Evolutionary conservation across 139 green algal genomes (phyloP).

Genomic region (Edaphochlamys debaryana): DNA sequence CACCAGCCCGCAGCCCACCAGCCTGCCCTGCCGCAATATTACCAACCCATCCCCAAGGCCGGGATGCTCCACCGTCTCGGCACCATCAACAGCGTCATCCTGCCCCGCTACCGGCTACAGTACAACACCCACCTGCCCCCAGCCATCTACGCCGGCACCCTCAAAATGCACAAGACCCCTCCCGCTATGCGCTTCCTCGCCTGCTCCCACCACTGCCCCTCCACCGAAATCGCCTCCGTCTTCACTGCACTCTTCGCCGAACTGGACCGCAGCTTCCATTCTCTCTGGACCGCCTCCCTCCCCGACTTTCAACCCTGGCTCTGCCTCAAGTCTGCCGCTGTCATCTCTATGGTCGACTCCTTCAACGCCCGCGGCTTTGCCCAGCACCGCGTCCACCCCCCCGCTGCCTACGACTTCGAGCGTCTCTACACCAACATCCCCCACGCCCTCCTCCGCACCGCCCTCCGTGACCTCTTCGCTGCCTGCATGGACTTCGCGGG

Average conservation of each 20-base stretch:
- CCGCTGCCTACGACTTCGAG: neutral
- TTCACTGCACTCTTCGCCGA: neutral
- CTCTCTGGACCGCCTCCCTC: neutral
- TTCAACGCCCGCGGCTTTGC: neutral
- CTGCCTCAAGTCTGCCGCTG: neutral
- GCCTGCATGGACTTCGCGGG: neutral
- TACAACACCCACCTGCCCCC: neutral
- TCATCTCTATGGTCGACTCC: neutral
- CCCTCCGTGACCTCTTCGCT: neutral
- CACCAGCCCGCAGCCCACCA: too few relatives aligned
- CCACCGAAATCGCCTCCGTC: neutral
- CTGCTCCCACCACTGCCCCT: conserved; percentile 4
- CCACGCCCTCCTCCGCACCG: neutral
- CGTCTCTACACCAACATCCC: conserved; percentile 6
- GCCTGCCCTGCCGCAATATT: too few relatives aligned
- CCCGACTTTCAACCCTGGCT: neutral
- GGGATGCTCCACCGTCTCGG: too few relatives aligned
- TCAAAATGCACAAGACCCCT: neutral
- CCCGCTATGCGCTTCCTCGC: neutral
- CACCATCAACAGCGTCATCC: too few relatives aligned
- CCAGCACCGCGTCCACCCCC: neutral
- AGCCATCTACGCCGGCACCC: neutral
- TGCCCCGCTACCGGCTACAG: too few relatives aligned
- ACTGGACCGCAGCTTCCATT: neutral
- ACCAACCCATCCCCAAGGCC: too few relatives aligned